Conservation (phyloP, 2,329 filamentous ascomycete species). For the Stachybotrys chlorohalonatus region DNA sequence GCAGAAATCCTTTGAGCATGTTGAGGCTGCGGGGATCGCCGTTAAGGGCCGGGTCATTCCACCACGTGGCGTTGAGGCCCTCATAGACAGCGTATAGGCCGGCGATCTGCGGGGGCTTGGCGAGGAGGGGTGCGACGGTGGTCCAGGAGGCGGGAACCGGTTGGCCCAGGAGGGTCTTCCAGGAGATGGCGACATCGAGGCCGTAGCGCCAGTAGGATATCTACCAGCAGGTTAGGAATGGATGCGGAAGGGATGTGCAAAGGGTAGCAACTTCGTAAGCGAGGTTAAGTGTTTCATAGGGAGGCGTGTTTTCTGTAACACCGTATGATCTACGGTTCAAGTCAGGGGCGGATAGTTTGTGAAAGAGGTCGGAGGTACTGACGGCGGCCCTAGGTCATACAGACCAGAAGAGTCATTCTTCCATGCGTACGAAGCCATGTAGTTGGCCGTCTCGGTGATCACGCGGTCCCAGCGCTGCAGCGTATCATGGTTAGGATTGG, state of each 20-base stretch:
- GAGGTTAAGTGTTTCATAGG: slow-evolving; percentile 47
- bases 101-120: slow-evolving; percentile 39
- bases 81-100: slow-evolving; percentile 47
- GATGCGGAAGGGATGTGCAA: background rate
- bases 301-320: slow-evolving; percentile 47
- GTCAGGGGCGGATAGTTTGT: background rate
- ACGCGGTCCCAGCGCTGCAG: slow-evolving; percentile 44
- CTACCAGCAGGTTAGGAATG: slow-evolving; percentile 1
- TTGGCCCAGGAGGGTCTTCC: slow-evolving; percentile 39
- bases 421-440: slow-evolving; percentile 50
- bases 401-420: slow-evolving; percentile 39
- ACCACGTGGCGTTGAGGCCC: slow-evolving; percentile 35
- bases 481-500: slow-evolving; percentile 20
- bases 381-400: slow-evolving; percentile 39
- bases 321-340: slow-evolving; percentile 22
- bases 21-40: slow-evolving; percentile 35
- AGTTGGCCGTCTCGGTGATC: slow-evolving; percentile 43
- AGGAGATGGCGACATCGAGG: slow-evolving; percentile 40
- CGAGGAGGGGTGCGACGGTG: slow-evolving; percentile 39
- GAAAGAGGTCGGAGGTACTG: background rate
- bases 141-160: slow-evolving; percentile 35
- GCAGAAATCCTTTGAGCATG: slow-evolving; percentile 35
- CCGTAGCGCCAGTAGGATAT: slow-evolving; percentile 54
- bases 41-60: slow-evolving; percentile 23
- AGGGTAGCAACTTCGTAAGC: slow-evolving; percentile 35